Conservation (phyloP, 2,329 filamentous ascomycete genomes). For the Grosmannia serpens region DNA sequence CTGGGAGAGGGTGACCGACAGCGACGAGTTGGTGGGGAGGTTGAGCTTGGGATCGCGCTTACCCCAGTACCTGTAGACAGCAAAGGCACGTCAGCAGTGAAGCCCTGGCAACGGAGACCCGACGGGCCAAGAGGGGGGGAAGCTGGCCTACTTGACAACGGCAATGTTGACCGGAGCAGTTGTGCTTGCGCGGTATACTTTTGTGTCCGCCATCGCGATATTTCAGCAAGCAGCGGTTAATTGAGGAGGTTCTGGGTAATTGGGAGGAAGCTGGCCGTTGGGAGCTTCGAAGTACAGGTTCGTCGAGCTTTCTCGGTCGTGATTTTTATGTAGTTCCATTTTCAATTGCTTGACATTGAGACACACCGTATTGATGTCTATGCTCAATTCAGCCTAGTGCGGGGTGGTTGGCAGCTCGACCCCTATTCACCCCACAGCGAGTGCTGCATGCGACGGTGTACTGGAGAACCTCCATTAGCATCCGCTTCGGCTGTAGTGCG, state of each 20-base stretch:
- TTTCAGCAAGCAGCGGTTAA: too few species aligned
- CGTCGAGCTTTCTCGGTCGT: background rate
- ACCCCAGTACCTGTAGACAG: slow-evolving; percentile 62
- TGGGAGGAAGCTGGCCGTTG: background rate
- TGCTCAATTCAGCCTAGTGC: slow-evolving; percentile 2
- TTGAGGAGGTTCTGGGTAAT: background rate
- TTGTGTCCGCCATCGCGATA: slow-evolving; percentile 23
- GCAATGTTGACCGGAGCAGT: slow-evolving; percentile 97
- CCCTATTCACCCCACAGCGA: background rate
- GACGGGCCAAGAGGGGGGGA: background rate
- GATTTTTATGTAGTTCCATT: background rate
- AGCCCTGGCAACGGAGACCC: background rate
- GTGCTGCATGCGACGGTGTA: background rate
- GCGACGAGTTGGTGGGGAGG: slow-evolving; percentile 93
- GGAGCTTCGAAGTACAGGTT: background rate
- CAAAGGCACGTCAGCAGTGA: slow-evolving; percentile 1
- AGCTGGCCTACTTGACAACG: slow-evolving; percentile 67
- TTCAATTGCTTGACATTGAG: background rate
- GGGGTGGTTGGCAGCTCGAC: background rate
- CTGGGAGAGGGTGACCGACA: slow-evolving; percentile 93
- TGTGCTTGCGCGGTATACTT: slow-evolving; percentile 82
- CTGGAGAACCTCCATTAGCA: background rate
- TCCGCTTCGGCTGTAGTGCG: background rate
- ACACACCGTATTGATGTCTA: background rate
- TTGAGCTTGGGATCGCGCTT: slow-evolving; percentile 92